Evolutionary conservation across 2,329 filamentous ascomycete genomes (phyloP), one percentile per base, ranked within the genome.

Genomic region (Incumbomyces delicatus): DNA sequence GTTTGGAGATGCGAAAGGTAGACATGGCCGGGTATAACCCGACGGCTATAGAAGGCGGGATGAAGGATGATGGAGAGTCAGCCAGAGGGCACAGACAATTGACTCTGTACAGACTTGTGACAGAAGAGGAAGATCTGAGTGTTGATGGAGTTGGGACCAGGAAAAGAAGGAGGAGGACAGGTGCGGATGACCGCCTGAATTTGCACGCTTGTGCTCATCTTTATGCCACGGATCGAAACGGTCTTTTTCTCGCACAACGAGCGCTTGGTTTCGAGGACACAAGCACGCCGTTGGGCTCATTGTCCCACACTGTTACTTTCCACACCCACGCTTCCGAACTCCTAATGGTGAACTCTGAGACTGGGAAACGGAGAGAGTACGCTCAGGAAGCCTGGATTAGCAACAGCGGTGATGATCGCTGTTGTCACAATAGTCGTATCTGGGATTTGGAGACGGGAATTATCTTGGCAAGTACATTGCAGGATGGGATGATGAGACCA

Each of bases 161-260:
- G 18, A 22, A 54, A 41, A 18, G 53, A 20, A 44, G 50, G 14
- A 43, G 52, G 44, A 53, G 22, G 30, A 63, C 63, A 13, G 46
- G 56, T 43, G 61, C 43, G 12, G 67, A 57, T 49, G 63, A 58
- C 50, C 64, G 58, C 41, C 67, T 73, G 29, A 79, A 79, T 52
- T 58, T 79, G 14, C 75, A 78, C 52, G 70, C 74, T 1, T 76
- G 72, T 53, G 75, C 74, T 2, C 76, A 80, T 58, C 62, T 78
- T 36, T 79, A 77, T 54, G 71, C 75, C 0, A 74, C 71, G 30
- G 76, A 78, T 53, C 68, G 71, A 18, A 78, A 78, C 47, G 72
- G 71, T 14, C 60, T 78, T 11, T 71, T 72, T 58, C 60, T 76
- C 37, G 67, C 77, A 2, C 65, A 72, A 2, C 73, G 73, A 17